phyloP scores from a whole-genome alignment of 139 green algal species.

The Coccomyxa sp. region DNA sequence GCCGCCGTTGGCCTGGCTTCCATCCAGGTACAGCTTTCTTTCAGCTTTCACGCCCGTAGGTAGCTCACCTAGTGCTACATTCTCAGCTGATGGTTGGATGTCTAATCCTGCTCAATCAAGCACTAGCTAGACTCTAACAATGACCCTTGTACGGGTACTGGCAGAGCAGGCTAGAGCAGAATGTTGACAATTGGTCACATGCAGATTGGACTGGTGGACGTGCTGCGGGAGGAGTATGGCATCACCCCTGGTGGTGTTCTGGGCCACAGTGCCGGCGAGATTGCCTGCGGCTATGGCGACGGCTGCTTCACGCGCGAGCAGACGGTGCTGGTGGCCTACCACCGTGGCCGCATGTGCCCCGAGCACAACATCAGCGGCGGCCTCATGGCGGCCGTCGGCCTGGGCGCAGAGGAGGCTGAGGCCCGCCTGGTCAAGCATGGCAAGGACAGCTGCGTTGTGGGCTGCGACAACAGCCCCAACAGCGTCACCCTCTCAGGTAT shows the following conservation, averaged over 20 bases:
- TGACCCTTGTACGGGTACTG: no score
- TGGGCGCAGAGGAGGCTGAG: neutral
- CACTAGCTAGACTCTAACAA: no score
- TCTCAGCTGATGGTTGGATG: no score
- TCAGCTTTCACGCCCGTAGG: neutral
- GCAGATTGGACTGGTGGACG: slow-evolving; percentile 3
- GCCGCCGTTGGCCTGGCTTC: neutral
- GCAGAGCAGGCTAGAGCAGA: no score
- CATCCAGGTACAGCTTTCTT: neutral
- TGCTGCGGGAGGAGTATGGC: slow-evolving; percentile 2
- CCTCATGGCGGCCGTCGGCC: slow-evolving; percentile 3
- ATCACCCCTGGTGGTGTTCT: neutral
- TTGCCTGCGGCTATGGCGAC: slow-evolving; percentile 2
- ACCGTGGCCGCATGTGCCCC: slow-evolving; percentile 2
- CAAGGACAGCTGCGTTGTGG: neutral
- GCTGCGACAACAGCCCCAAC: slow-evolving; percentile 1
- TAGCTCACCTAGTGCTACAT: no score
- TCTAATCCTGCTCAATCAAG: no score
- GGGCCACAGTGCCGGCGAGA: slow-evolving; percentile 4
- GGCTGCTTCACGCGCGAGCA: slow-evolving; percentile 7
- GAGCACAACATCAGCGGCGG: neutral
- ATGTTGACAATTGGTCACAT: no score
- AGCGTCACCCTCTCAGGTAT: neutral
- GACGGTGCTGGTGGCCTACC: slow-evolving; percentile 1
- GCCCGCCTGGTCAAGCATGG: slow-evolving; percentile 3